Base-by-base conservation (phyloP, 257 asterid species). In the Vinca minor region DNA sequence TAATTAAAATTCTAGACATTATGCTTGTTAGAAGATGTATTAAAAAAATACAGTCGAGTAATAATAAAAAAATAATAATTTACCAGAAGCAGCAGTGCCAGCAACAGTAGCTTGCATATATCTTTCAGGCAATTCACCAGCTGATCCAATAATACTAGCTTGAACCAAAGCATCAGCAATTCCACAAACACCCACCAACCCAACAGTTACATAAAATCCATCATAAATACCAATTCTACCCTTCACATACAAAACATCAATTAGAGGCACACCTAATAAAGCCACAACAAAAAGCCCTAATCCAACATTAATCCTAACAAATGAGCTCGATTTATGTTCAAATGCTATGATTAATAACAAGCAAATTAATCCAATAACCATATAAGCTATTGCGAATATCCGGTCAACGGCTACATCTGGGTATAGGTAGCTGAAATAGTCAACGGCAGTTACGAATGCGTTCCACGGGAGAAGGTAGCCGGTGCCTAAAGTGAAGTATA, bases 11-110 rank as follows among this genome's bases (percentile, higher is more conserved):
- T n/a, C n/a, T n/a, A n/a, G n/a, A n/a, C n/a, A n/a, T n/a, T n/a
- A n/a, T n/a, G n/a, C n/a, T n/a, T n/a, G n/a, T n/a, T n/a, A n/a
- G n/a, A n/a, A n/a, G n/a, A n/a, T n/a, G n/a, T n/a, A n/a, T n/a
- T n/a, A n/a, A n/a, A n/a, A n/a, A n/a, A n/a, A n/a, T n/a, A n/a
- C n/a, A n/a, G n/a, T n/a, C n/a, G n/a, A n/a, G n/a, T n/a, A n/a
- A n/a, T n/a, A n/a, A n/a, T n/a, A n/a, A n/a, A n/a, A n/a, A n/a
- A n/a, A n/a, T n/a, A 20, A 4, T n/a, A 35, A 4, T 0, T 76
- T 67, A 90, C 97, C 96, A 34, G 97, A 90, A 76, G 87, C 89
- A 62, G 93, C 97, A 66, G 97, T 90, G 48, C 97, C 97, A n/a
- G 95, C 96, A 26, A 87, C 69, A 46, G 81, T 84, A 71, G 95